A percentile compares a stretch with the other conserved stretches of the same genome.
Evolutionary conservation across 495 filamentous ascomycete species (phyloP).

Genomic region (Neurospora intermedia): DNA sequence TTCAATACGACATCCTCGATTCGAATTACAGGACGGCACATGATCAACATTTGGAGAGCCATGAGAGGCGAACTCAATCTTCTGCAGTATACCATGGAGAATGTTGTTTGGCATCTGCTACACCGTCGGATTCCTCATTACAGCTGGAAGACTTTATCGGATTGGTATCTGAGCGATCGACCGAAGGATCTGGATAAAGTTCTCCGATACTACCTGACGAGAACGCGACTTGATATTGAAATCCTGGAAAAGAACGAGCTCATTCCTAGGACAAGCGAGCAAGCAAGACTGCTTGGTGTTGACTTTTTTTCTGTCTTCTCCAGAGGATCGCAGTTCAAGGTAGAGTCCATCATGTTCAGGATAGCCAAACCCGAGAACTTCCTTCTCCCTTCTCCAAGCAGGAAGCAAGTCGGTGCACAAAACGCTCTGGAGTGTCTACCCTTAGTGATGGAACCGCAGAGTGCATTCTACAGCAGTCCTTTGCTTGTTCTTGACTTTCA

Average conservation of each 20-base stretch:
- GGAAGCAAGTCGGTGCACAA: slow-evolving; percentile 84
- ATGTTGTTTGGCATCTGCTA: slow-evolving; percentile 86
- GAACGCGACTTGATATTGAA: slow-evolving; percentile 76
- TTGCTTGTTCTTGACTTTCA: slow-evolving; percentile 92
- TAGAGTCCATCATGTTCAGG: slow-evolving; percentile 96
- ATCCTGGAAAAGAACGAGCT: slow-evolving; percentile 88
- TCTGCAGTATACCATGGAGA: slow-evolving; percentile 92
- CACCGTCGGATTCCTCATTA: slow-evolving; percentile 91
- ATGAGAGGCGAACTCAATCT: slow-evolving; percentile 87
- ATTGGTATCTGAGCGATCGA: slow-evolving; percentile 63
- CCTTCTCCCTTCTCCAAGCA: slow-evolving; percentile 75
- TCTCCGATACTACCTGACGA: slow-evolving; percentile 63
- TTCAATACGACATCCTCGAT: slow-evolving; percentile 85
- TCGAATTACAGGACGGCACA: slow-evolving; percentile 79
- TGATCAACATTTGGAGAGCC: slow-evolving; percentile 95
- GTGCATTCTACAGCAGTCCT: slow-evolving; percentile 84
- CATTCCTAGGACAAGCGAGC: slow-evolving; percentile 82
- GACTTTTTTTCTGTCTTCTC: slow-evolving; percentile 95
- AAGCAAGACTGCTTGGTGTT: slow-evolving; percentile 83
- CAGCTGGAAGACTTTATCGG: slow-evolving; percentile 61
- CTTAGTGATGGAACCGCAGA: slow-evolving; percentile 95
- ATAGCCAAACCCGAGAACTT: slow-evolving; percentile 98
- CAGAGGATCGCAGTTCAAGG: slow-evolving; percentile 93
- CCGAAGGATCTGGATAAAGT: slow-evolving; percentile 62
- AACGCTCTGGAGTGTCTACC: slow-evolving; percentile 94